Base-by-base conservation (phyloP, 2,329 filamentous ascomycete species). In the Monosporascus sp. region DNA sequence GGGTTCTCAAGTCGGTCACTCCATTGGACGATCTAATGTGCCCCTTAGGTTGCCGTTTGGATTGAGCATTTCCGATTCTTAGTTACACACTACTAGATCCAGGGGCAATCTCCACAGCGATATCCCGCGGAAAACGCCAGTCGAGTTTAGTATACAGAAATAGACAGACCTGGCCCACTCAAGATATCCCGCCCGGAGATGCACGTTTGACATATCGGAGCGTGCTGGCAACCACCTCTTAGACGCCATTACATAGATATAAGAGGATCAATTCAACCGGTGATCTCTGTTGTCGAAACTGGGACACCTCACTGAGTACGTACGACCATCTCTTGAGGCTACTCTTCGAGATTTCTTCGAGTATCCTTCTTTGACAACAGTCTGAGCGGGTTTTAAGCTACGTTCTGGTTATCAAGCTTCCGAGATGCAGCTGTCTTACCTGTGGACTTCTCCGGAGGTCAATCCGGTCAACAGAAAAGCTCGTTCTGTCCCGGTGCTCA, bases 401-500 rank as follows among this genome's bases (percentile, higher is more conserved):
- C 9, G 9, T 0, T 5, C 9, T 5, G 9, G 27, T 11, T 5
- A 1, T 31, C 47, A 14, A 52, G 37, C 6, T 41, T 20, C 37
- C 55, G 58, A 53, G 26, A 69, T 73, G 68, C 69, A 67, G 59
- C 43, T 73, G 35, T 66, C 69, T 7, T 65, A 72, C 58, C 69
- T 77, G 8, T 82, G 74, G 70, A 68, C 63, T 60, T 78, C 82
- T 35, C 90, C 91, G 41, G 82, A 88, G 68, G 74, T 95, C 73
- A 95, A 96, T 69, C 89, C 91, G 9, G 81, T 91, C 73, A 96
- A 87, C 74, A 79, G 81, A 54, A 96, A 96, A 70, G 91, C 91
- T 51, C 84, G 81, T 55, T 88, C 88, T 0, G 82, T 96, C 47
- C 91, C 91, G 0, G 69, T 89, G 22, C 74, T 96, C 57, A 96